phyloP scores from a whole-genome alignment of 2,329 filamentous ascomycete genomes.

The Cryphonectria parasitica region DNA sequence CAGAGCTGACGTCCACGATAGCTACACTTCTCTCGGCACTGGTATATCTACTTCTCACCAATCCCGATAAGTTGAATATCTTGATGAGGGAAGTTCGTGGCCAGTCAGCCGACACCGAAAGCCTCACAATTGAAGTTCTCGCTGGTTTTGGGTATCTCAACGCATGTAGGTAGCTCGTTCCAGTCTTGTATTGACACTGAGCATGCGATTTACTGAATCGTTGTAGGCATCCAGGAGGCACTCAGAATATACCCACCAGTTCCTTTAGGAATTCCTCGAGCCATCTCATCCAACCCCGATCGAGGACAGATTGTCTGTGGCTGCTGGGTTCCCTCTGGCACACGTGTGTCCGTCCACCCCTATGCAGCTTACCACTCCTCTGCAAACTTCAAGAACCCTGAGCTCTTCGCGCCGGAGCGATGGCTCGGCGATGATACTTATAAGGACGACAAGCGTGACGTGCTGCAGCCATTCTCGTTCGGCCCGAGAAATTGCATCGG shows the following conservation, averaged over 20 bases:
- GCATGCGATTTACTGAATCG: background rate
- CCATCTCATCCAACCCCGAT: constrained; percentile 31
- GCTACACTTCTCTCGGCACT: constrained; percentile 19
- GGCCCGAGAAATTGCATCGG: constrained; percentile 41
- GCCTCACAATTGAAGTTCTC: constrained; percentile 18
- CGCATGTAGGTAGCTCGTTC: constrained; percentile 11
- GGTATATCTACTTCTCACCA: constrained; percentile 16
- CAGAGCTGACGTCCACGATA: background rate
- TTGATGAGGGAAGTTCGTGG: constrained; percentile 13
- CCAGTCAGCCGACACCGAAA: background rate
- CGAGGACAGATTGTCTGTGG: constrained; percentile 40
- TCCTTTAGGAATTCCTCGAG: constrained; percentile 35
- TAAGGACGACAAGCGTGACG: constrained; percentile 33
- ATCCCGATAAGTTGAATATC: background rate
- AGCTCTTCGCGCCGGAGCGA: constrained; percentile 52
- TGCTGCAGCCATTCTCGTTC: constrained; percentile 37
- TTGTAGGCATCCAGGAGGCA: constrained; percentile 36
- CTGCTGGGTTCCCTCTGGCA: constrained; percentile 40
- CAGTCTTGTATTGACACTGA: no score
- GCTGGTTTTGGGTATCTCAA: constrained; percentile 18
- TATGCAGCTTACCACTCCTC: constrained; percentile 49
- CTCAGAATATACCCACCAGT: constrained; percentile 42
- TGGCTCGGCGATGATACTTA: constrained; percentile 40
- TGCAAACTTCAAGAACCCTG: constrained; percentile 48
- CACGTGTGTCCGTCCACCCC: constrained; percentile 47